Conservation (phyloP, 768 basidiomycete species). For the Psilocybe azurescens region DNA sequence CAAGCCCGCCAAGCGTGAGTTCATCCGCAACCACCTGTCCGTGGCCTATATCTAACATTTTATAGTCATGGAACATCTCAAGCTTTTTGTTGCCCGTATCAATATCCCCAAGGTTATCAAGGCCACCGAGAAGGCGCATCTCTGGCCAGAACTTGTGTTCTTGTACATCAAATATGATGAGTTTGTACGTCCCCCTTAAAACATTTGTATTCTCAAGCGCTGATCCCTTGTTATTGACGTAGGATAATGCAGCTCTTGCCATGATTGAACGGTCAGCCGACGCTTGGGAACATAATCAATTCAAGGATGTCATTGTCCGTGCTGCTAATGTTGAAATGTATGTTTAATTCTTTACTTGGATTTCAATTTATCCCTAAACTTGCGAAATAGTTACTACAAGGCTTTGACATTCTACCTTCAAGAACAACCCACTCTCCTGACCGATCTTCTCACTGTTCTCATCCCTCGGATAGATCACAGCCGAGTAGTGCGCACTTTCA, state of each 20-base stretch:
- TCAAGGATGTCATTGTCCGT: constrained; percentile 97
- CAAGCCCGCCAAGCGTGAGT: constrained; percentile 87
- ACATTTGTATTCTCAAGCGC: no score
- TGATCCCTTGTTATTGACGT: no score
- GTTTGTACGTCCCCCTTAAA: constrained; percentile 57
- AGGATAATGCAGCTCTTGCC: constrained; percentile 96
- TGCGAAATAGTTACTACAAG: constrained; percentile 81
- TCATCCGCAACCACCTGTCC: background rate
- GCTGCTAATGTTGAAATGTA: constrained; percentile 98
- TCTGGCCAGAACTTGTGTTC: constrained; percentile 99
- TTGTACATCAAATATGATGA: constrained; percentile 99
- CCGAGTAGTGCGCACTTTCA: constrained; percentile 95
- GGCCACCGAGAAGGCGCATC: constrained; percentile 93
- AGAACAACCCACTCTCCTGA: constrained; percentile 92
- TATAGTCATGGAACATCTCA: constrained; percentile 97
- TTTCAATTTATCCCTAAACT: constrained; percentile 13
- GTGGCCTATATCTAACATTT: constrained; percentile 13
- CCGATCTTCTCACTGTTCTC: constrained; percentile 90
- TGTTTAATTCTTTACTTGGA: constrained; percentile 24
- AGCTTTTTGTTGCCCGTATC: constrained; percentile 93
- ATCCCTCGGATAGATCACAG: constrained; percentile 95
- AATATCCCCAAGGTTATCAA: constrained; percentile 99
- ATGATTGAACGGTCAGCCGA: constrained; percentile 99
- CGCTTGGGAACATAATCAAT: constrained; percentile 99
- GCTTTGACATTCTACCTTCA: constrained; percentile 92